Evolutionary conservation across 257 asterid genomes (phyloP).

Genomic region (Knoxia roxburghii): DNA sequence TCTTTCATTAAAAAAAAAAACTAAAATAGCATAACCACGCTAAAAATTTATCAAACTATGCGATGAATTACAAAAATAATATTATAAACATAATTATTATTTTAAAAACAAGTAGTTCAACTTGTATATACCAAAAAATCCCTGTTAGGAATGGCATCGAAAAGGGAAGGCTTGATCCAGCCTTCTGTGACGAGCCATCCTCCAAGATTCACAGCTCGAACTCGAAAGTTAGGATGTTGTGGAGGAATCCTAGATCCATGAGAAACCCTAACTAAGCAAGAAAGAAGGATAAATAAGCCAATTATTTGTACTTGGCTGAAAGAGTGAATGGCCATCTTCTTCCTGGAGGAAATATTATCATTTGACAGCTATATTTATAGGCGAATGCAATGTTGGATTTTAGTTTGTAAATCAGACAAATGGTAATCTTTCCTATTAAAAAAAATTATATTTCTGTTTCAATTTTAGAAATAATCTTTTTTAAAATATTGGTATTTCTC

Average conservation of each 20-base stretch:
- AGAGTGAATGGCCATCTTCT: not conserved
- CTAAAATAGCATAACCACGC: too few relatives aligned
- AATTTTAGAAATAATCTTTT: too few relatives aligned
- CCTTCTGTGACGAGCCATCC: conserved; percentile 85
- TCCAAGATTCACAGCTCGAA: conserved; percentile 71
- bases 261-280: conserved; percentile 3
- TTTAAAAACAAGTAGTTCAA: too few relatives aligned
- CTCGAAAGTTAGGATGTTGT: conserved; percentile 14
- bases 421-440: too few relatives aligned
- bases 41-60: too few relatives aligned
- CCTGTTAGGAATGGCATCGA: conserved; percentile 52
- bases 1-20: too few relatives aligned
- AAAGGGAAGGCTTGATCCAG: conserved; percentile 70
- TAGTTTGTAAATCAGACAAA: too few relatives aligned
- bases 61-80: too few relatives aligned
- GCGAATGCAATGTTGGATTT: not conserved
- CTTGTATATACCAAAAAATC: conserved; percentile 58
- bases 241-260: conserved; percentile 6
- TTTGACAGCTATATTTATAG: not conserved
- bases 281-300: conserved; percentile 3
- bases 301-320: not conserved
- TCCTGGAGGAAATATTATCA: too few relatives aligned
- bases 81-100: too few relatives aligned
- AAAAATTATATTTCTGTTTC: too few relatives aligned
- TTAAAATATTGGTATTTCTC: too few relatives aligned